Percentiles rank a stretch among this genome's conserved stretches.
These are phyloP conservation scores for Colletotrichum sp. DNA, from an alignment of 2,329 filamentous ascomycete species.

Conservation along the genomic window DNA sequence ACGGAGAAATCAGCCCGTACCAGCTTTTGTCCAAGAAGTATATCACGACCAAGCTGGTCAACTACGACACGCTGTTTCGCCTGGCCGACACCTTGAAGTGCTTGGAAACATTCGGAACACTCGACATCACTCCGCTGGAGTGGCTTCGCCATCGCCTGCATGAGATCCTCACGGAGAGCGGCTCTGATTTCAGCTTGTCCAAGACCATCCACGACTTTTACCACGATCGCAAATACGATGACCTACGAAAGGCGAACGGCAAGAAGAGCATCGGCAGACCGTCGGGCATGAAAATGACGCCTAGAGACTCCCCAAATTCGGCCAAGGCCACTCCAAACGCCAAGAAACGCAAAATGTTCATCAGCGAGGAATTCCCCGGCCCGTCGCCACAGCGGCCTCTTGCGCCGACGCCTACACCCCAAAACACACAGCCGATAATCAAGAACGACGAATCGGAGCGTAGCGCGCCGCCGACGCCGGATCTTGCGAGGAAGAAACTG, in stretches of 20 bases:
- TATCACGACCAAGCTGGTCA: constrained; percentile 48
- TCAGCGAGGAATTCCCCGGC: constrained; percentile 1
- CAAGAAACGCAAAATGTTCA: constrained; percentile 36
- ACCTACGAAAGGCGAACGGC: constrained; percentile 55
- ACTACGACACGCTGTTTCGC: constrained; percentile 63
- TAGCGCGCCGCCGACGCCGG: not conserved
- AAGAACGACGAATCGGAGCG: not conserved
- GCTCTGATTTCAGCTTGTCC: constrained; percentile 54
- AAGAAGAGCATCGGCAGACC: constrained; percentile 64
- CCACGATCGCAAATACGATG: constrained; percentile 56
- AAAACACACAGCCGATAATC: not conserved
- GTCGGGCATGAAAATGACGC: constrained; percentile 47
- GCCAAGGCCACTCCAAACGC: constrained; percentile 26
- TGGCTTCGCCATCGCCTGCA: constrained; percentile 63
- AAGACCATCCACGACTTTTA: constrained; percentile 60
- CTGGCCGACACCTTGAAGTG: constrained; percentile 59
- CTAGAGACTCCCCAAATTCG: constrained; percentile 20
- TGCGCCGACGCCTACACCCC: not conserved
- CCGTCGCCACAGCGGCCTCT: not conserved
- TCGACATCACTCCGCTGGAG: constrained; percentile 57
- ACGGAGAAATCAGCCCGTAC: constrained; percentile 59
- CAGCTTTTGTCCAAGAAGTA: constrained; percentile 60
- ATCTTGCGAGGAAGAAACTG: constrained; percentile 9
- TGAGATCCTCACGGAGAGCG: constrained; percentile 48
- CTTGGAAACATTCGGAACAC: constrained; percentile 53